Evolutionary conservation across 345 rosid genomes (phyloP), one percentile per base, ranked within the genome.

Genomic region (Salix dunnii): DNA sequence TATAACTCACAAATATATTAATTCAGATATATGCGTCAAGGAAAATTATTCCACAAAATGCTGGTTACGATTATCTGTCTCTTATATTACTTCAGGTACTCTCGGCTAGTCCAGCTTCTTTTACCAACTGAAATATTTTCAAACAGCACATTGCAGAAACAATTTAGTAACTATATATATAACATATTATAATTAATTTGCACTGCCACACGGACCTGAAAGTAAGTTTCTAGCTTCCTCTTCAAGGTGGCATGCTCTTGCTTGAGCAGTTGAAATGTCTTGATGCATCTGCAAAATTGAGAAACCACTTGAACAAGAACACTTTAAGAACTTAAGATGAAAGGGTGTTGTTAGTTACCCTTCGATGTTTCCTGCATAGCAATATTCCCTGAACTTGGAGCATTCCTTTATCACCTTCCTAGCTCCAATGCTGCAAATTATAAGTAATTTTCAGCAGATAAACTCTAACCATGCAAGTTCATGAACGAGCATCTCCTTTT

Each of bases 201-300:
- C 11, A 9, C 27, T 7, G 61, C 10, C 25, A n/a, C 25, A 6
- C 61, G 21, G 12, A 87, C 88, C 88, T 85, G 85, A 73, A 85
- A 81, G 43, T 82, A 85, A 30, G 78, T 71, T 64, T 85, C 86
- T 0, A 87, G 87, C 74, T 76, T 84, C 76, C 79, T 85, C 81
- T 71, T 85, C 74, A 85, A 76, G 68, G 17, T 48, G 30, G 79
- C 81, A 81, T 82, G 58, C 72, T 85, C 88, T 67, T 85, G 84
- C 79, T 87, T 87, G 49, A 84, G 48, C 23, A 75, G 81, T 71
- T 80, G 85, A 67, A 85, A 80, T 28, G 36, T 73, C 76, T 81
- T 78, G 27, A 46, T 75, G 78, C 85, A 84, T 63, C 88, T 87
- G 78, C 11, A 78, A 65, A 38, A 58, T 27, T 27, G 80, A 71